Evolutionary conservation across 177 flowering plant genomes (phyloP), one percentile per base, ranked within the genome.

Genomic region (Vitis hybrid): DNA sequence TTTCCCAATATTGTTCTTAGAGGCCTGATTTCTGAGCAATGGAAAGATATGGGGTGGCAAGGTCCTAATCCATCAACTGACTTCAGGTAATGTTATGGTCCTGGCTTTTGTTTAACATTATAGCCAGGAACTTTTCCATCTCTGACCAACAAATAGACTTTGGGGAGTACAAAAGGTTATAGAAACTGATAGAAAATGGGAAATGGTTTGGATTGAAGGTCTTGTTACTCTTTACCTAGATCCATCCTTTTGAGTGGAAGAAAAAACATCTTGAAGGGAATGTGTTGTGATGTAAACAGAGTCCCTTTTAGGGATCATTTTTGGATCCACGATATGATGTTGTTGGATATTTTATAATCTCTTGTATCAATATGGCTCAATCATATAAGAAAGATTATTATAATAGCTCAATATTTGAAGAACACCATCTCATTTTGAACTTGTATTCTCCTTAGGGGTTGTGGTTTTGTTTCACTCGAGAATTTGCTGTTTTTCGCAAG

Each of bases 11-110:
- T 80, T 73, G 69, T 76, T 68, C 90, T 95, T 61, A 80, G 66
- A 76, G 90, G 94, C 54, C 61, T 93, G 80, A 86, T 95, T 57
- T 93, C 99, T 56, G 97, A 93, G 58, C 99, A 95, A 70, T 95
- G 99, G 99, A 95, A 96, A 81, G 95, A 91, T 4, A 93, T 96
- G 99, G 99, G 99, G 27, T 96, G 99, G 99, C 99, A 96, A 81
- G 99, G 99, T 69, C 77, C 88, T 68, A 93, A 96, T 86, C 99
- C 99, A 63, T 89, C 99, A 59, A 95, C 99, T 50, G 99, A 95
- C 79, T 95, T 95, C 77, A 88, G 99, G 99, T 95, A 77, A 57
- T 58, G 56, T 58, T 66, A 63, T 20, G 48, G 41, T 59, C 67
- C 69, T 32, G 13, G 52, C 52, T 67, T 57, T 9, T 54, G 41